phyloP scores from a whole-genome alignment of 2,329 filamentous ascomycete species.

The Fusarium palustre region DNA sequence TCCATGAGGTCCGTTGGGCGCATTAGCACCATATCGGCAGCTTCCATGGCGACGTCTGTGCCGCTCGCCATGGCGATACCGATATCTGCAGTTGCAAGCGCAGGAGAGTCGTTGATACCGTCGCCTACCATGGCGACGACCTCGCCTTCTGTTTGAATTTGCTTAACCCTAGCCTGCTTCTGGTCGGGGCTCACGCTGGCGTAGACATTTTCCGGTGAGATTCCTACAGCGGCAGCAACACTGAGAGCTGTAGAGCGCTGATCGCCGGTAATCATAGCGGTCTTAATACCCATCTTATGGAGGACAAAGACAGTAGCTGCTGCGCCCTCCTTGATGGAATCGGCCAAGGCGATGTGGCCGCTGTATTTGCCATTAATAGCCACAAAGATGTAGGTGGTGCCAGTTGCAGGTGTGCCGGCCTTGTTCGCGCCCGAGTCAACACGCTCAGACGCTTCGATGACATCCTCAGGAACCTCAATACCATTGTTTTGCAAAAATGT shows the following conservation, averaged over 20 bases:
- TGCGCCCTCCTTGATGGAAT: conserved; percentile 91
- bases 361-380: conserved; percentile 86
- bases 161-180: conserved; percentile 86
- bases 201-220: conserved; percentile 78
- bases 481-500: conserved; percentile 78
- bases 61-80: conserved; percentile 93
- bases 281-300: conserved; percentile 84
- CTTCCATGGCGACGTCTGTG: conserved; percentile 98
- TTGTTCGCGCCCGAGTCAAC: conserved; percentile 61
- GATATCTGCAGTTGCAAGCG: conserved; percentile 89
- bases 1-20: conserved; percentile 89
- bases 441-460: conserved; percentile 71
- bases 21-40: conserved; percentile 96
- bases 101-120: conserved; percentile 98
- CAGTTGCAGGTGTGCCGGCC: conserved; percentile 62
- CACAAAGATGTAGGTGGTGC: conserved; percentile 91
- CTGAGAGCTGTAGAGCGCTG: conserved; percentile 85
- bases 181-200: conserved; percentile 91
- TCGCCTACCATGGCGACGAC: conserved; percentile 97
- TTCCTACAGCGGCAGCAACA: conserved; percentile 85
- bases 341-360: conserved; percentile 84
- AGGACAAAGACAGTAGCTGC: conserved; percentile 84
- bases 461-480: conserved; percentile 73
- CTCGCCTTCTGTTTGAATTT: conserved; percentile 79
- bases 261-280: conserved; percentile 94